Conservation (phyloP, 139 green algal genomes). For the Tetradesmus obliquus region DNA sequence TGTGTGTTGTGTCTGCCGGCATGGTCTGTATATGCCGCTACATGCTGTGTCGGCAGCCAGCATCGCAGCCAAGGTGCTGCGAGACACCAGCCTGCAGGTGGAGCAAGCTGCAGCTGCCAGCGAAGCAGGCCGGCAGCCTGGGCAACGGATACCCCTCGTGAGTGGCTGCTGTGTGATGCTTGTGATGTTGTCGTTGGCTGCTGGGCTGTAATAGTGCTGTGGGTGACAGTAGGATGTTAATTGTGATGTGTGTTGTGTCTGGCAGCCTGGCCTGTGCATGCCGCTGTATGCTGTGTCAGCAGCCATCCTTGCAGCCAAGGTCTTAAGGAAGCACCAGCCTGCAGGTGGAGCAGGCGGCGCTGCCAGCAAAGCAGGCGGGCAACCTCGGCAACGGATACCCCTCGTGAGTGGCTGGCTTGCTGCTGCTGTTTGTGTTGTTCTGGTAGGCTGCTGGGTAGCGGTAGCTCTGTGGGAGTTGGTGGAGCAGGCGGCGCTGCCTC, state of each 20-base stretch:
- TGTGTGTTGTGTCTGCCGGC: too few species aligned
- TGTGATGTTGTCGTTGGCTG: neutral
- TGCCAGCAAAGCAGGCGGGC: neutral
- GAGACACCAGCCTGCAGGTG: conserved; percentile 55
- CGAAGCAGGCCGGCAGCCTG: neutral
- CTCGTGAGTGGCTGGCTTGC: neutral
- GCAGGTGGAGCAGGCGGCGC: neutral
- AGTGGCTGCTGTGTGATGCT: neutral
- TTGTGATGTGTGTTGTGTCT: too few species aligned
- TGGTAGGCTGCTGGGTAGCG: neutral
- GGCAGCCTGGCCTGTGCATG: too few species aligned
- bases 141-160: conserved; percentile 10
- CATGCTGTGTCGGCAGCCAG: too few species aligned
- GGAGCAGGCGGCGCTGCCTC: neutral
- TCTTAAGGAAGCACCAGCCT: conserved; percentile 60
- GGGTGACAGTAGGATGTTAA: too few species aligned
- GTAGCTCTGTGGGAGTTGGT: neutral
- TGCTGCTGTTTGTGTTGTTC: neutral
- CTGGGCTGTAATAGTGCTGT: too few species aligned
- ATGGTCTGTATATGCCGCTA: too few species aligned
- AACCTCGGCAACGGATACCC: neutral
- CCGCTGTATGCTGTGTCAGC: conserved; percentile 70
- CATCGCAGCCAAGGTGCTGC: conserved; percentile 92
- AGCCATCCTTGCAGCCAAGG: conserved; percentile 96
- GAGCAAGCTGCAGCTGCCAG: neutral